A percentile compares a stretch with the other conserved stretches of the same genome.
Conservation (phyloP, 768 basidiomycete genomes). For the Postia placenta region DNA sequence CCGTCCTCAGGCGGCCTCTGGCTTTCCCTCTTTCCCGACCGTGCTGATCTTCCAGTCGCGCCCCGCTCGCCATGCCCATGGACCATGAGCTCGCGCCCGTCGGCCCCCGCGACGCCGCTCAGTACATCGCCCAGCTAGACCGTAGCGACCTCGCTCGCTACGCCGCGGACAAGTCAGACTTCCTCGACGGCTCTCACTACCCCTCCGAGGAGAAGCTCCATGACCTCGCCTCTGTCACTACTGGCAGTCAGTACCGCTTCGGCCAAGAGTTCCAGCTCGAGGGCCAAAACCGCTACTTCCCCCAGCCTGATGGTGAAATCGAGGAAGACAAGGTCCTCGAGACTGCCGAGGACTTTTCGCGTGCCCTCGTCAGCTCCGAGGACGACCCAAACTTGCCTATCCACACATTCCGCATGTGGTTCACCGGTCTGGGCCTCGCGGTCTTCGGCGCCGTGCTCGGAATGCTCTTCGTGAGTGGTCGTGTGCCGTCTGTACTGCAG, state of each 20-base stretch:
- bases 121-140: neutral
- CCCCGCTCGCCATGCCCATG: neutral
- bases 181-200: neutral
- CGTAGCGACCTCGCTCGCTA: neutral
- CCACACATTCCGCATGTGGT: constrained; percentile 7
- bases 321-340: constrained; percentile 4
- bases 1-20: neutral
- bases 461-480: constrained; percentile 7
- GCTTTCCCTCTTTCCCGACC: neutral
- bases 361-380: constrained; percentile 1
- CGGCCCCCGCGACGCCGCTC: neutral
- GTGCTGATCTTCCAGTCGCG: neutral
- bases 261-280: neutral
- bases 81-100: constrained; percentile 4
- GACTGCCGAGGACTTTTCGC: constrained; percentile 4
- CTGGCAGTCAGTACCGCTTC: neutral
- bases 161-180: neutral
- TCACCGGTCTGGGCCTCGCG: constrained; percentile 3
- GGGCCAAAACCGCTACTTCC: too few species aligned
- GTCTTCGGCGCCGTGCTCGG: constrained; percentile 6
- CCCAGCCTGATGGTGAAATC: neutral
- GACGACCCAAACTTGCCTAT: constrained; percentile 4
- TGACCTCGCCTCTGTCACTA: neutral
- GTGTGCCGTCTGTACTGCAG: neutral
- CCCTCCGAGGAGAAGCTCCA: neutral